Base-by-base conservation (phyloP, 2,329 filamentous ascomycete species). In the Colletotrichum sublineola region DNA sequence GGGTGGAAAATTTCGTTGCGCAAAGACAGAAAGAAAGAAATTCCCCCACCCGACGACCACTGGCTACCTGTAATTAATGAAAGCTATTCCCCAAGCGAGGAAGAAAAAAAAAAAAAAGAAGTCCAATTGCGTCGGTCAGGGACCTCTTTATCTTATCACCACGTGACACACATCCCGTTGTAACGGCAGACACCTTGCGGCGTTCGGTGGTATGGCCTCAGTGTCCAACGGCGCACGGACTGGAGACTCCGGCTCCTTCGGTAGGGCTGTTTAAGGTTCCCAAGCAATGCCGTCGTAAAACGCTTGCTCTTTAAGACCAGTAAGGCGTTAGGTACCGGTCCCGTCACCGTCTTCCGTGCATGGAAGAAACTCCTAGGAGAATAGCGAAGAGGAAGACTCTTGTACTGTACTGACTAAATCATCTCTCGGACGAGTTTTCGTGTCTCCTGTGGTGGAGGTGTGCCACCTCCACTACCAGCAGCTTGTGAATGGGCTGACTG, bases 71-170 rank as follows among this genome's bases (percentile, higher is more conserved):
- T 44, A 9, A n/a, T 20, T 44, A 52, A 40, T 55, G 57, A 56
- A 40, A 55, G 65, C 65, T 62, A 15, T 33, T 29, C n/a, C 24
- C 38, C 67, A 33, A 58, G 60, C 50, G 62, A 44, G 33, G 33
- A 2, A 15, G 18, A 14, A 69, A 69, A 69, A 68, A 44, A 44
- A 69, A 68, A 44, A 44, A 71, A 72, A 63, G 53, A 36, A 48
- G 29, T 29, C 12, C n/a, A 46, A 36, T 66, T 69, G 61, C 53
- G 58, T 24, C 12, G 14, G 42, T 9, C 64, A 67, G 61, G 50
- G 68, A 61, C 53, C n/a, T 42, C 18, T 56, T 12, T 70, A 70
- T 73, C 70, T 73, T 70, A 73, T 73, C 70, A 3, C 11, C 65
- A 71, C 64, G 68, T 71, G 68, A 71, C 42, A 11, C 5, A 14